These are phyloP conservation scores for Colletotrichum sp. DNA, from an alignment of 2,329 filamentous ascomycete genomes.

Conservation along the genomic window DNA sequence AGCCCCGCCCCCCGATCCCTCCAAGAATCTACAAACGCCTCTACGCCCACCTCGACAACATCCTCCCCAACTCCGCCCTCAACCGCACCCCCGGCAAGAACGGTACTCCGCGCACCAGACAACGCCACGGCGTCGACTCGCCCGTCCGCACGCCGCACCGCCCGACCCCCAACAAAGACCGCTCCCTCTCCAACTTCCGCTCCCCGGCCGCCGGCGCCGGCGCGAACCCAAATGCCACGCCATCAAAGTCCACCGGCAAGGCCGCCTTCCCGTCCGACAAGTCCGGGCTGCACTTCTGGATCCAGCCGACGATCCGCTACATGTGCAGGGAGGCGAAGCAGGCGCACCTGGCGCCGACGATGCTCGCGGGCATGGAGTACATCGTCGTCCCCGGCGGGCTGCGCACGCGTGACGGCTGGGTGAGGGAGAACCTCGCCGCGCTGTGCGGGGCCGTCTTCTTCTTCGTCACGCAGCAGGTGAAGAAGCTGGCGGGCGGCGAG, in stretches of 20 bases:
- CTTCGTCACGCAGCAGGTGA: constrained; percentile 60
- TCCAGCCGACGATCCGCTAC: constrained; percentile 70
- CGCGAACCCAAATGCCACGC: constrained; percentile 17
- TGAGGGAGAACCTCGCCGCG: constrained; percentile 52
- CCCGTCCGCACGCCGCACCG: constrained; percentile 28
- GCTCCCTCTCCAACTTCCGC: constrained; percentile 47
- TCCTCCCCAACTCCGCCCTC: constrained; percentile 56
- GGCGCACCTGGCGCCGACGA: constrained; percentile 69
- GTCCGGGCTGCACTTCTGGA: constrained; percentile 64
- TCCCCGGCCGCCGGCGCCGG: constrained; percentile 35
- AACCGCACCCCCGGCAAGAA: constrained; percentile 37
- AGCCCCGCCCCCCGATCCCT: constrained; percentile 77
- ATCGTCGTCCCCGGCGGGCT: constrained; percentile 50
- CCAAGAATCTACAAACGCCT: constrained; percentile 85
- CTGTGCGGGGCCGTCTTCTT: constrained; percentile 67
- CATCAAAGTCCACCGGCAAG: constrained; percentile 47
- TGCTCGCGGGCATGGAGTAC: constrained; percentile 75
- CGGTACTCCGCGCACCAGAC: constrained; percentile 32
- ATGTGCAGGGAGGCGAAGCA: constrained; percentile 68
- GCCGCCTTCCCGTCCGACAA: constrained; percentile 30
- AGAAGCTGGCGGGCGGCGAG: constrained; percentile 41
- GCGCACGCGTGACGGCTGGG: constrained; percentile 53
- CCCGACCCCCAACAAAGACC: constrained; percentile 51
- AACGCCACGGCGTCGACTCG: constrained; percentile 26
- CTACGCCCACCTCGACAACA: constrained; percentile 79